phyloP scores from a whole-genome alignment of 2,329 filamentous ascomycete genomes.

The Aotearoamyces nothofagi region DNA sequence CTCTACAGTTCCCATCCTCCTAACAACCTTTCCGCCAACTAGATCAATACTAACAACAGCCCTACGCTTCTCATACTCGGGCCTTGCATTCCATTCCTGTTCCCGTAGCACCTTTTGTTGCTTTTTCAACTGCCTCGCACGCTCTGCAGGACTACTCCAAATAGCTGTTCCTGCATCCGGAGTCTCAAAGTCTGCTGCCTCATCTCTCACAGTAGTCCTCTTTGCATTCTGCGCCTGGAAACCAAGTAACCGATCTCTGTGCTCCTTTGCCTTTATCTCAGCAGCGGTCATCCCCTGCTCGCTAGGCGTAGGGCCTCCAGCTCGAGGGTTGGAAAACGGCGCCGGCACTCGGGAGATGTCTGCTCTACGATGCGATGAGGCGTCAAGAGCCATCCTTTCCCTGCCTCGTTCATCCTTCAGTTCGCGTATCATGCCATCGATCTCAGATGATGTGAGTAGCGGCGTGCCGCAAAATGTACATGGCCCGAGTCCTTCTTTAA shows the following conservation, averaged over 20 bases:
- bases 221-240: constrained; percentile 59
- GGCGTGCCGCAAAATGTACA: constrained; percentile 80
- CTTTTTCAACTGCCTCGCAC: constrained; percentile 51
- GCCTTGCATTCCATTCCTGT: constrained; percentile 50
- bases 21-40: constrained; percentile 41
- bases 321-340: constrained; percentile 38
- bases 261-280: constrained; percentile 39
- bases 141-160: constrained; percentile 54
- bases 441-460: constrained; percentile 55
- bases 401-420: constrained; percentile 73
- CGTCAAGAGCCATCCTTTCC: constrained; percentile 74
- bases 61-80: constrained; percentile 56
- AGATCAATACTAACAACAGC: constrained; percentile 57
- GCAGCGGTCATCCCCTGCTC: constrained; percentile 10
- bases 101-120: constrained; percentile 55
- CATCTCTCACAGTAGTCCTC: constrained; percentile 53
- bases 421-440: constrained; percentile 73
- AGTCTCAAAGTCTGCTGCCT: constrained; percentile 52
- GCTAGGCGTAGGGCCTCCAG: constrained; percentile 3
- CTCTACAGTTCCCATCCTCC: constrained; percentile 16
- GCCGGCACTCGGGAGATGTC: constrained; percentile 47
- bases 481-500: constrained; percentile 84
- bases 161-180: constrained; percentile 39
- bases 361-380: constrained; percentile 48
- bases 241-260: constrained; percentile 48